Evolutionary conservation across 2,329 filamentous ascomycete species (phyloP).

Genomic region (Teratosphaeria destructans): DNA sequence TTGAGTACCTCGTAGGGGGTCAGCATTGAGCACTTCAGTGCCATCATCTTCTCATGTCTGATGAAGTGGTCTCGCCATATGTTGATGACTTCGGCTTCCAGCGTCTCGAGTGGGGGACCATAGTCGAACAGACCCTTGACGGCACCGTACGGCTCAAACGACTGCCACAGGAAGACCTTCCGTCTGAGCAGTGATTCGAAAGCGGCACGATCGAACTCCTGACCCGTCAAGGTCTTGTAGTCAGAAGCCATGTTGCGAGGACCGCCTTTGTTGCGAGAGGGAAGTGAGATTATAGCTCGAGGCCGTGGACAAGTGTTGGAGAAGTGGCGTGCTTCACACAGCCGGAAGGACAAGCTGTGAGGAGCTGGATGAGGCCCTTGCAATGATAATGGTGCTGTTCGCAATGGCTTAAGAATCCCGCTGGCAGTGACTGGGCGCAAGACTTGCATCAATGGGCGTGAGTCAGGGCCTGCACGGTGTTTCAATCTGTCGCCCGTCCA

Average conservation of each 20-base stretch:
- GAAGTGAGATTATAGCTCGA: neutral
- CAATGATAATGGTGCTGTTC: neutral
- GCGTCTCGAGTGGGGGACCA: slow-evolving; percentile 74
- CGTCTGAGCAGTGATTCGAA: slow-evolving; percentile 81
- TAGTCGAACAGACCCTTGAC: slow-evolving; percentile 67
- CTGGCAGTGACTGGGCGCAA: neutral
- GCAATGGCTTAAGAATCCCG: neutral
- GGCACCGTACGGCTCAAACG: slow-evolving; percentile 75
- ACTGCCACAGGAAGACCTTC: slow-evolving; percentile 86
- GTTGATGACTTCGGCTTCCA: slow-evolving; percentile 82
- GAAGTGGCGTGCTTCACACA: neutral
- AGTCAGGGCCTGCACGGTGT: neutral
- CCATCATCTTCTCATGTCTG: slow-evolving; percentile 87
- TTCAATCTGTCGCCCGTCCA: neutral
- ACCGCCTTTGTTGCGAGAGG: neutral
- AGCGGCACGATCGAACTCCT: slow-evolving; percentile 71
- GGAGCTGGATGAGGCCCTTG: neutral
- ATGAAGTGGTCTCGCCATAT: slow-evolving; percentile 90
- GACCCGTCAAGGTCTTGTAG: slow-evolving; percentile 72
- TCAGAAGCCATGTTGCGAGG: slow-evolving; percentile 26
- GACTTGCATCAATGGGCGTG: neutral
- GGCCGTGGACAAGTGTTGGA: neutral
- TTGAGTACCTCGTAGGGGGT: slow-evolving; percentile 91
- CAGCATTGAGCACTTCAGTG: slow-evolving; percentile 87
- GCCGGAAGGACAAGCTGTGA: neutral